phyloP scores from a whole-genome alignment of 1,139 yeast genomes.

The Debaryomycetaceae sp. region DNA sequence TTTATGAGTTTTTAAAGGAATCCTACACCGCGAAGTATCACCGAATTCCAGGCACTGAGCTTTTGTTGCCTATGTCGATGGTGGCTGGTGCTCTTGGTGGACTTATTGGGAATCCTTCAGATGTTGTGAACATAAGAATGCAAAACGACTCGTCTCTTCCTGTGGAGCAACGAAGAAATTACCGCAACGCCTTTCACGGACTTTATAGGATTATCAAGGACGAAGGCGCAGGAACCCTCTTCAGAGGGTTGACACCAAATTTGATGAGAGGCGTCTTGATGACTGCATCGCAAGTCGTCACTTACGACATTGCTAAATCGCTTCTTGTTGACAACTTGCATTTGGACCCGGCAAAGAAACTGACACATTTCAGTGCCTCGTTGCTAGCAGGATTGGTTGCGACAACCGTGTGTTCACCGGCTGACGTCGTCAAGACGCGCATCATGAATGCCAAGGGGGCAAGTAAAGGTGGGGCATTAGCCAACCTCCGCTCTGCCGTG shows the following conservation, averaged over 20 bases:
- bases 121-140: conserved; percentile 86
- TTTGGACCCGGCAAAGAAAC: conserved; percentile 57
- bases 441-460: conserved; percentile 68
- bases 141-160: conserved; percentile 81
- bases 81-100: conserved; percentile 82
- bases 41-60: conserved; percentile 30
- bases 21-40: conserved; percentile 32
- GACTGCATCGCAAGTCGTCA: conserved; percentile 91
- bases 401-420: conserved; percentile 88
- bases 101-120: conserved; percentile 82
- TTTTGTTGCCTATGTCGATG: conserved; percentile 75
- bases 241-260: conserved; percentile 76
- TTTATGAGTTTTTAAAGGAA: conserved; percentile 73
- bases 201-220: conserved; percentile 52
- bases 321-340: conserved; percentile 47
- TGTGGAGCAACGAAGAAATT: conserved; percentile 61
- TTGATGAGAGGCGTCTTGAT: conserved; percentile 76
- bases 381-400: conserved; percentile 81
- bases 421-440: conserved; percentile 85
- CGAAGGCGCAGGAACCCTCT: conserved; percentile 59
- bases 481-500: conserved; percentile 53
- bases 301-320: conserved; percentile 74
- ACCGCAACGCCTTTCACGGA: conserved; percentile 78
- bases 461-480: conserved; percentile 44
- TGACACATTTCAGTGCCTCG: conserved; percentile 76